Evolutionary conservation across 2,329 filamentous ascomycete genomes (phyloP).

Genomic region (Claviceps cyperi): DNA sequence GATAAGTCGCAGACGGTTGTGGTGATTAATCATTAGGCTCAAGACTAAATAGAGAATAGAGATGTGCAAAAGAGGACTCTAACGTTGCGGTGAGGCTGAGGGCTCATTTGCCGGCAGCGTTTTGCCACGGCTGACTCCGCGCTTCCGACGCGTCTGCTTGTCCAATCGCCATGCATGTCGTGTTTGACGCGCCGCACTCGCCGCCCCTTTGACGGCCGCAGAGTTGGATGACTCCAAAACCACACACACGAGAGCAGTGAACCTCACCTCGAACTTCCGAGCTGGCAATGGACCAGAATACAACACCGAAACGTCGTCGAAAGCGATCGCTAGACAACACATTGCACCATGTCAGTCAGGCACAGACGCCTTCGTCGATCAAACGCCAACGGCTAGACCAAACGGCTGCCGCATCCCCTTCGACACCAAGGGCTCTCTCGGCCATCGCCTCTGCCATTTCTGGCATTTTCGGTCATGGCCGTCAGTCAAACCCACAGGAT

Average conservation of each 20-base stretch:
- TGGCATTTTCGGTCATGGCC: slow-evolving; percentile 12
- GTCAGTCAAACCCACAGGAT: slow-evolving; percentile 7
- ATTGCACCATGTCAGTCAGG: slow-evolving; percentile 11
- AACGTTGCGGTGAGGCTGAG: too few relatives aligned
- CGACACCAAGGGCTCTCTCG: slow-evolving; percentile 17
- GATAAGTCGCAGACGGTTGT: too few relatives aligned
- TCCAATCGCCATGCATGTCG: slow-evolving; percentile 1
- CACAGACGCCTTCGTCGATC: slow-evolving; percentile 15
- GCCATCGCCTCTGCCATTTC: slow-evolving; percentile 19
- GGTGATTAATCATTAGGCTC: too few relatives aligned
- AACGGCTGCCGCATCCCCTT: slow-evolving; percentile 11
- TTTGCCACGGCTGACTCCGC: background rate
- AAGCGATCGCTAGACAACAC: slow-evolving; percentile 6
- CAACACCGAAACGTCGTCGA: slow-evolving; percentile 7
- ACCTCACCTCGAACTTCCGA: background rate
- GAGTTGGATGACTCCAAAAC: background rate
- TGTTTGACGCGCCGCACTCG: background rate
- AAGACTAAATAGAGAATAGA: too few relatives aligned
- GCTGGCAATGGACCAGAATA: slow-evolving; percentile 15
- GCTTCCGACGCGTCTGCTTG: slow-evolving; percentile 4
- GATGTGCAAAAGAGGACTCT: too few relatives aligned
- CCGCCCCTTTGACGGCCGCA: background rate
- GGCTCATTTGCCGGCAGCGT: too few relatives aligned
- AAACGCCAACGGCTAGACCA: slow-evolving; percentile 21
- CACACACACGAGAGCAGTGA: background rate